phyloP scores from a whole-genome alignment of 208 protist genomes.

The Leishmania lainsoni region DNA sequence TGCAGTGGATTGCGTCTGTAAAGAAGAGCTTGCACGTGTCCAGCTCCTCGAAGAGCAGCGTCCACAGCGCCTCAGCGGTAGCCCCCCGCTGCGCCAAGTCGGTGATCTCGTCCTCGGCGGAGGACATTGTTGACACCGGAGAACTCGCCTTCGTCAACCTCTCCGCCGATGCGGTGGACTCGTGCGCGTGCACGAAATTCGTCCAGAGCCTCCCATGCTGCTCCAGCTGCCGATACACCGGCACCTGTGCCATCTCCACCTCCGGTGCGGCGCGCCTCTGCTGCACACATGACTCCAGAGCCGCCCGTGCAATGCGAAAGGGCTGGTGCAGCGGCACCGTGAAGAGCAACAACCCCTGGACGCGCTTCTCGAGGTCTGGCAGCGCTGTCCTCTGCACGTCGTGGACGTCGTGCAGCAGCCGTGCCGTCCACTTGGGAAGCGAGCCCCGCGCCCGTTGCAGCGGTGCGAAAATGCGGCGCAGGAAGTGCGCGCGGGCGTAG shows the following conservation, averaged over 20 bases:
- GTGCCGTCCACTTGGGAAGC: slow-evolving; percentile 54
- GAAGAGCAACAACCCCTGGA: slow-evolving; percentile 48
- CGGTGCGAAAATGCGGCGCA: slow-evolving; percentile 73
- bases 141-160: neutral
- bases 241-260: slow-evolving; percentile 31
- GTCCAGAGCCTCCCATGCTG: slow-evolving; percentile 8
- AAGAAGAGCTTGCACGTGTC: slow-evolving; percentile 44
- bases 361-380: slow-evolving; percentile 45
- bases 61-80: slow-evolving; percentile 53
- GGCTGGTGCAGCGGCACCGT: slow-evolving; percentile 61
- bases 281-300: slow-evolving; percentile 39
- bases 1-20: slow-evolving; percentile 9
- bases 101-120: neutral
- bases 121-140: neutral
- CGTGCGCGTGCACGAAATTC: slow-evolving; percentile 20
- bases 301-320: slow-evolving; percentile 50
- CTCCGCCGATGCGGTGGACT: neutral
- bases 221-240: slow-evolving; percentile 19
- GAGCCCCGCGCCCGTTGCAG: slow-evolving; percentile 46
- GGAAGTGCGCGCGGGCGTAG: slow-evolving; percentile 41
- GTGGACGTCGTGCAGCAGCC: slow-evolving; percentile 57
- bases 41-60: slow-evolving; percentile 58
- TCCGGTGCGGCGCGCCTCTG: slow-evolving; percentile 19
- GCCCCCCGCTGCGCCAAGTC: slow-evolving; percentile 28
- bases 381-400: slow-evolving; percentile 46